Evolutionary conservation across 257 asterid species (phyloP), one percentile per base, ranked within the genome.

Genomic region (Solanum pinnatisectum): DNA sequence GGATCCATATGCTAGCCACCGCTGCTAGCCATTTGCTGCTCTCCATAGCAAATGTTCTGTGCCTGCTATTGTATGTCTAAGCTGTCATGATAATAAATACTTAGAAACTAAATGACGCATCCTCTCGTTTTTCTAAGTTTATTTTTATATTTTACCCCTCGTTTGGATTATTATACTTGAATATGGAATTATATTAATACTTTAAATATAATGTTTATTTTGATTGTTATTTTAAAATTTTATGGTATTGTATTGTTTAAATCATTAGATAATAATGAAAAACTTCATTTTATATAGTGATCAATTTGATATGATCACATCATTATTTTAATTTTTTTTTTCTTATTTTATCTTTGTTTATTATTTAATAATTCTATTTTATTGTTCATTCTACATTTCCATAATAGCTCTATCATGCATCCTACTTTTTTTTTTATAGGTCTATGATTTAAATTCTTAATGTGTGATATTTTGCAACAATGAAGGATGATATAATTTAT

Each of bases 1-100:
- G 99, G 87, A 97, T 93, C 99, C 97, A 96, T 86, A 96, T 94
- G 92, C 99, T 93, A 71, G 98, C 97, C 59, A 90, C 92, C 8
- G 98, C 90, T 8, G 96, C 92, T 39, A 95, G 87, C 98, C 98
- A 97, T 92, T 93, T 94, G 92, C 77, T 87, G 39, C 88, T 67
- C 70, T 81, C 85, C 85, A 81, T 81, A 10, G 44, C 40, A 46
- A 56, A 81, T 30, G 16, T 46, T 46, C 2, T 16, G 42, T 81
- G 20, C 10, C 63, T 8, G 2, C 37, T 78, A 40, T 11, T 1
- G 63, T 42, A n/a, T 9, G 20, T 49, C 22, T 49, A 16, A 56
- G 70, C 70, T 81, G 70, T 30, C 85, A 27, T 25, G 68, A 30
- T 46, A 79, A 81, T 16, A 2, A 5, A 81, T 13, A 30, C 30